Evolutionary conservation across 495 filamentous ascomycete species (phyloP).

Genomic region (Aspergillus sclerotiicarbonarius): DNA sequence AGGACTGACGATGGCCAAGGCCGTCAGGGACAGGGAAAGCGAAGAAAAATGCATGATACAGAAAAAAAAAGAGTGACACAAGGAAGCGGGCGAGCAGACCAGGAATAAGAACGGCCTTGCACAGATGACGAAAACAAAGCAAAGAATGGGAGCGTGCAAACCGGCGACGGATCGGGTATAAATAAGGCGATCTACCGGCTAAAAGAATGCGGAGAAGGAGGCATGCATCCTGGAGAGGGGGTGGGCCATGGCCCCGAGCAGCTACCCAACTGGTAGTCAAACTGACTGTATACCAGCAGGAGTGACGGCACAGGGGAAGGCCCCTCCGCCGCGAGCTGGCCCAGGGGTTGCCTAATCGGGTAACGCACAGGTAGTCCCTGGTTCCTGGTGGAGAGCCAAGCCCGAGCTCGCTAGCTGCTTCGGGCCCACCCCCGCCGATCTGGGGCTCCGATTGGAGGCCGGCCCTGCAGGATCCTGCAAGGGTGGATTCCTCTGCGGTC

Average conservation of each 20-base stretch:
- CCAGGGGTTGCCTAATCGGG: not conserved
- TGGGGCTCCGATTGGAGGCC: not conserved
- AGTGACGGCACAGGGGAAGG: not conserved
- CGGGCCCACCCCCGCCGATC: not conserved
- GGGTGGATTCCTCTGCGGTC: not conserved
- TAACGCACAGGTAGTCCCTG: not conserved
- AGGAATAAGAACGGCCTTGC: not conserved
- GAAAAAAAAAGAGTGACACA: conserved; percentile 7
- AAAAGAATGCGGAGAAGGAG: not conserved
- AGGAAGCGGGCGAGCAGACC: not conserved
- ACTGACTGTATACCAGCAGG: too few relatives aligned
- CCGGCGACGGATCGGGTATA: not conserved
- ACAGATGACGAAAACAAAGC: not conserved
- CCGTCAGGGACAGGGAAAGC: conserved; percentile 27
- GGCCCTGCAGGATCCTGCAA: not conserved
- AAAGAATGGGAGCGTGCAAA: conserved; percentile 1
- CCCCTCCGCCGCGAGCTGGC: not conserved
- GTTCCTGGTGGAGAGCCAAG: not conserved
- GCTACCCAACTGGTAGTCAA: too few relatives aligned
- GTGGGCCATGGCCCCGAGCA: too few relatives aligned
- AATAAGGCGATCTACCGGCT: conserved; percentile 4
- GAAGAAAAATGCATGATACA: conserved; percentile 32
- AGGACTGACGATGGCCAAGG: conserved; percentile 27
- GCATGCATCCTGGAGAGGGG: not conserved
- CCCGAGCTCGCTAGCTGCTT: not conserved